phyloP scores from a whole-genome alignment of 1,139 yeast species.

The Candida sp. region DNA sequence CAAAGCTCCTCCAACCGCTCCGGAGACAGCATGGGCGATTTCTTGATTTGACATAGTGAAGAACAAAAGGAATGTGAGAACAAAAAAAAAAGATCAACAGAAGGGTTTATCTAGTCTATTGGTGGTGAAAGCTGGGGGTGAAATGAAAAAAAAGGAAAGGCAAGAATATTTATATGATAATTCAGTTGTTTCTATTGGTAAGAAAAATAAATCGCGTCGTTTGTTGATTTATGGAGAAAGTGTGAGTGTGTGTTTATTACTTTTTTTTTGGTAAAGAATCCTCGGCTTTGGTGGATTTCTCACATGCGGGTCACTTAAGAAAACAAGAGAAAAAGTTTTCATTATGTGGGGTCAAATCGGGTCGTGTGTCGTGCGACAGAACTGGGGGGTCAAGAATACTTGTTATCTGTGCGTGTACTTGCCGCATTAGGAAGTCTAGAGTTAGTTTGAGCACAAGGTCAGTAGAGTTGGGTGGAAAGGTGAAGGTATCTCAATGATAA shows the following conservation, averaged over 20 bases:
- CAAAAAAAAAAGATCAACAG: not conserved
- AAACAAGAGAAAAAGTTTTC: not conserved
- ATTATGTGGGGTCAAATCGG: not conserved
- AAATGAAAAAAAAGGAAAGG: not conserved
- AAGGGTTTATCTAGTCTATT: not conserved
- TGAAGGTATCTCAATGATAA: not conserved
- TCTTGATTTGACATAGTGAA: slow-evolving; percentile 30
- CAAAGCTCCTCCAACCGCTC: slow-evolving; percentile 92
- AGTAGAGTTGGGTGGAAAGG: not conserved
- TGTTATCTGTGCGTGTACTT: not conserved
- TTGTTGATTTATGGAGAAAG: not conserved
- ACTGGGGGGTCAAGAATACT: not conserved
- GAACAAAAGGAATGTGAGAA: not conserved
- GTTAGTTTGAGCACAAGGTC: not conserved
- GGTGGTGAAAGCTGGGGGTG: not conserved
- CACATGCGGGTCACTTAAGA: not conserved
- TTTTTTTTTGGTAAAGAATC: not conserved
- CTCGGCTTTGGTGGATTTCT: not conserved
- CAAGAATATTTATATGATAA: not conserved
- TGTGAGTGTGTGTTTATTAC: not conserved
- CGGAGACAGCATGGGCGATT: slow-evolving; percentile 86
- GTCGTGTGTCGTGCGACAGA: not conserved
- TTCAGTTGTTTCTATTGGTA: not conserved
- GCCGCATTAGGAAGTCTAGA: not conserved
- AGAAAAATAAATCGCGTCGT: not conserved